Base-by-base conservation (phyloP, 2,329 filamentous ascomycete species). In the Cercospora sp. region DNA sequence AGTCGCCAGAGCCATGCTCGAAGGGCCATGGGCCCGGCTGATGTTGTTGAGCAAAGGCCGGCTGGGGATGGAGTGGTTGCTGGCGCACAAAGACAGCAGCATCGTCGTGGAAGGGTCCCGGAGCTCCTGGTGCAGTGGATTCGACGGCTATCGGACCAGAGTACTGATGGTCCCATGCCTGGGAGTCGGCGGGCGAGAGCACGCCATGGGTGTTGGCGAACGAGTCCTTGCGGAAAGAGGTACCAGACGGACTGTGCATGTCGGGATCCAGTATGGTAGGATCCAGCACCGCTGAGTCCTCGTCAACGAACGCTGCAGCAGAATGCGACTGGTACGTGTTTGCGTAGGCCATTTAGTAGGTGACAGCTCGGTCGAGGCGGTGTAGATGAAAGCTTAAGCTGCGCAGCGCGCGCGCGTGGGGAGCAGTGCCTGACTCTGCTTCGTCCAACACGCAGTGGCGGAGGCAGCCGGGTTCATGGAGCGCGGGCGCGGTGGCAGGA, bases 11-110 rank as follows among this genome's bases (percentile, higher is more conserved):
- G 74, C 83, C 84, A 61, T 85, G 85, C 73, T 88, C 85, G 53
- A 81, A 85, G 61, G 88, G 83, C 91, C 91, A 94, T 70, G 70
- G 66, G 77, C 62, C 81, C 78, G 71, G 72, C 59, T 76, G 82
- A 73, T 85, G 84, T 84, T 83, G 69, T 90, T 83, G 68, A 88
- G 87, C 81, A 89, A 86, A 82, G 91, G 94, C 61, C 88, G 88
- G 81, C 83, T 82, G 77, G 80, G 84, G 66, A 18, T 69, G 64
- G n/a, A 68, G 72, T 43, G 34, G 53, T 16, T 67, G 72, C 6
- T 60, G 66, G 30, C 69, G 71, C 62, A 74, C 67, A 60, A 70
- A 76, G 69, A 63, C 71, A 68, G 67, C 68, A 61, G 71, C 61
- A 26, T 74, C 72, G 43, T 76, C 73, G 66, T 74, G 71, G 60